Percentiles rank a stretch among this genome's conserved stretches.
Evolutionary conservation across 805 yeast genomes (phyloP).

Genomic region (Nakazawaea molendinolei): DNA sequence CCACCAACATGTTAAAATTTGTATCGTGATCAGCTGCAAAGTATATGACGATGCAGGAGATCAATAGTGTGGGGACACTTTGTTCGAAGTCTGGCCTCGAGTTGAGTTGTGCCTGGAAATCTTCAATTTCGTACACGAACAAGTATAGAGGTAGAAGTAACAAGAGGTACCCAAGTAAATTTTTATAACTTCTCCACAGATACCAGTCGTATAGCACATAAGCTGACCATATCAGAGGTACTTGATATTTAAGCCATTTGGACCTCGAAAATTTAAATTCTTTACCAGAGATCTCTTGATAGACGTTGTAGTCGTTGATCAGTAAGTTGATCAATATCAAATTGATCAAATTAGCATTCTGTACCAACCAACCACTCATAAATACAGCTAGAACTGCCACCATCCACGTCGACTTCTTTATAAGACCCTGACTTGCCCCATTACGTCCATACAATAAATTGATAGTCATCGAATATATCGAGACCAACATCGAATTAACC

Average conservation of each 20-base stretch:
- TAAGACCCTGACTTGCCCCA: too few species aligned
- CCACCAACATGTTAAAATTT: conserved; percentile 23
- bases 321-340: conserved; percentile 19
- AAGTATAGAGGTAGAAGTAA: conserved; percentile 17
- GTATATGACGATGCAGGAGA: not conserved
- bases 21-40: not conserved
- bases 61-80: not conserved
- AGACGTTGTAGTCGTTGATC: conserved; percentile 15
- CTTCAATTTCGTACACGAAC: conserved; percentile 15
- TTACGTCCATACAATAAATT: not conserved
- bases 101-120: conserved; percentile 2
- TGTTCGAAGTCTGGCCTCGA: not conserved
- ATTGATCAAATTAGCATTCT: conserved; percentile 18
- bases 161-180: conserved; percentile 15
- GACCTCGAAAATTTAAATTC: conserved; percentile 12
- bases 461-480: conserved; percentile 2
- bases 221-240: conserved; percentile 13
- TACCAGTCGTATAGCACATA: conserved; percentile 15
- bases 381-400: conserved; percentile 1
- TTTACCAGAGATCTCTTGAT: conserved; percentile 16
- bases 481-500: conserved; percentile 2
- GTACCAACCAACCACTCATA: conserved; percentile 17
- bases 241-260: conserved; percentile 14
- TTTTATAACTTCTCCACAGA: conserved; percentile 1
- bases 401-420: conserved; percentile 3